A percentile compares a stretch with the other conserved stretches of the same genome.
Evolutionary conservation across 495 filamentous ascomycete genomes (phyloP).

Genomic region (Bacidia rubella): DNA sequence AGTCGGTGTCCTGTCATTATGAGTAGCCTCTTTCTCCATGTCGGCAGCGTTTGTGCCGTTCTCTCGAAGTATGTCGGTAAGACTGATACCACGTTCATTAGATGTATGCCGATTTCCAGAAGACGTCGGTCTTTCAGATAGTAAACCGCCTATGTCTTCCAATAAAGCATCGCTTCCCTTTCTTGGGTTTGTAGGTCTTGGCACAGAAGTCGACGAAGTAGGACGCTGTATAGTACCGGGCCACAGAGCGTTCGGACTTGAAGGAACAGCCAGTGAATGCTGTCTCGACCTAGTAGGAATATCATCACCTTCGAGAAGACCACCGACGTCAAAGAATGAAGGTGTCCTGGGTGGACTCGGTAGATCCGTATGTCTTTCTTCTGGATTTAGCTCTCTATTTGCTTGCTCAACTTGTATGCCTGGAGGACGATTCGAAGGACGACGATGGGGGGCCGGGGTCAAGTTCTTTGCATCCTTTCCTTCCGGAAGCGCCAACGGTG

Average conservation of each 20-base stretch:
- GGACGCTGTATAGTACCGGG: constrained; percentile 1
- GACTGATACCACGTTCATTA: constrained; percentile 17
- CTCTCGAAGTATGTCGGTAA: constrained; percentile 13
- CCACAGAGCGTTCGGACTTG: constrained; percentile 4
- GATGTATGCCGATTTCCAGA: neutral
- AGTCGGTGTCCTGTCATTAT: constrained; percentile 12
- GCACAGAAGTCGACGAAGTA: neutral
- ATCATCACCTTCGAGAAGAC: constrained; percentile 36
- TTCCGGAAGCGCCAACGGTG: constrained; percentile 26
- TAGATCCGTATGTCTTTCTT: neutral
- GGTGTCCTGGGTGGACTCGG: constrained; percentile 32
- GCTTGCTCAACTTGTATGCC: neutral
- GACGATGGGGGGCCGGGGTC: neutral
- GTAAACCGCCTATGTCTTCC: constrained; percentile 44
- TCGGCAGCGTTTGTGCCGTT: constrained; percentile 18
- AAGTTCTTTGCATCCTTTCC: constrained; percentile 8
- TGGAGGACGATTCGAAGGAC: neutral
- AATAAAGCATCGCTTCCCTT: constrained; percentile 38
- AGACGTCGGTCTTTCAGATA: constrained; percentile 18
- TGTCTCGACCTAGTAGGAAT: constrained; percentile 5
- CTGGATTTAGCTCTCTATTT: neutral
- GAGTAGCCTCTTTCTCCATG: constrained; percentile 17
- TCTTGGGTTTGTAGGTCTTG: neutral
- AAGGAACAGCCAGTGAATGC: constrained; percentile 10
- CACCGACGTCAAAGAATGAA: constrained; percentile 63